A percentile compares a stretch with the other conserved stretches of the same genome.
These are phyloP conservation scores for Lantana camara DNA, from an alignment of 257 asterid genomes.

Conservation along the genomic window DNA sequence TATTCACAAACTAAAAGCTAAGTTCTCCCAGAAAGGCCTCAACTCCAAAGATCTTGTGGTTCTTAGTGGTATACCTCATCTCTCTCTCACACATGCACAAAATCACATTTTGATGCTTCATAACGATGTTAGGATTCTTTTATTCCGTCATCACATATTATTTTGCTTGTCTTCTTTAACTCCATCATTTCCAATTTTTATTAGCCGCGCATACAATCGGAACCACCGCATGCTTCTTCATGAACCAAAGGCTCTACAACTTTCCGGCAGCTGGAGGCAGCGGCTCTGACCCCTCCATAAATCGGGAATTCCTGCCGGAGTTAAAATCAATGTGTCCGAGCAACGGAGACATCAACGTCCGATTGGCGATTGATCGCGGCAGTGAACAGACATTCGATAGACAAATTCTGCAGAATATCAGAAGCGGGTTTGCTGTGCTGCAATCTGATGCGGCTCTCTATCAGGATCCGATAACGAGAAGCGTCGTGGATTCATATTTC, in stretches of 20 bases:
- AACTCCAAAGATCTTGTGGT: slow-evolving; percentile 61
- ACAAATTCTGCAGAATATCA: slow-evolving; percentile 55
- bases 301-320: slow-evolving; percentile 59
- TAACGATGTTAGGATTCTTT: too few species aligned
- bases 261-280: slow-evolving; percentile 37
- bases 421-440: slow-evolving; percentile 73
- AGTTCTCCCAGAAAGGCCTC: slow-evolving; percentile 64
- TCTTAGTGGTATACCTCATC: slow-evolving; percentile 73
- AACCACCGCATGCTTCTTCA: slow-evolving; percentile 93
- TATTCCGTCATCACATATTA: too few species aligned
- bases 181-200: too few species aligned
- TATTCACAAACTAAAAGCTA: slow-evolving; percentile 49
- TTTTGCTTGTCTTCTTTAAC: too few species aligned
- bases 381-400: slow-evolving; percentile 53
- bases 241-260: slow-evolving; percentile 67
- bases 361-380: slow-evolving; percentile 64
- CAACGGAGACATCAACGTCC: slow-evolving; percentile 49
- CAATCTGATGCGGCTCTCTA: slow-evolving; percentile 71
- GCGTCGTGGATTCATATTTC: slow-evolving; percentile 72
- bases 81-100: too few species aligned
- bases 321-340: slow-evolving; percentile 55
- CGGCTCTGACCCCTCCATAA: slow-evolving; percentile 77
- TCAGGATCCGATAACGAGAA: slow-evolving; percentile 53
- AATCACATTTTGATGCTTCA: too few species aligned
- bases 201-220: slow-evolving; percentile 86